These are phyloP conservation scores for Epichloe festucae DNA, from an alignment of 2,329 filamentous ascomycete genomes.

Conservation along the genomic window DNA sequence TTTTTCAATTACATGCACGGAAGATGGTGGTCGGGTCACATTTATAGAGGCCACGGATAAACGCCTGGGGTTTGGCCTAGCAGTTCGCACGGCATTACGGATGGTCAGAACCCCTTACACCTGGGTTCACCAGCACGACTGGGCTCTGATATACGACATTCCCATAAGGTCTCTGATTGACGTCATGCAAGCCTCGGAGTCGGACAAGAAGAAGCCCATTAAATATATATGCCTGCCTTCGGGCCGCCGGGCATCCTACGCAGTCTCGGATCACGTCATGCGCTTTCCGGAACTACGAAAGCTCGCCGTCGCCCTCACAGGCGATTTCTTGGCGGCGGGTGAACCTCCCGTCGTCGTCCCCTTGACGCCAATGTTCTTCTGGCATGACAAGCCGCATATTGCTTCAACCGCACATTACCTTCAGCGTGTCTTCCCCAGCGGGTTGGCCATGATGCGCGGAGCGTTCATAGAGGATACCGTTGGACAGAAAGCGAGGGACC, in stretches of 20 bases:
- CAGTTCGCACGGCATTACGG: conserved; percentile 37
- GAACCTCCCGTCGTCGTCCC: conserved; percentile 19
- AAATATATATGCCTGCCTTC: conserved; percentile 42
- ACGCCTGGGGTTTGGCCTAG: conserved; percentile 39
- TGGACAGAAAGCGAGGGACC: conserved; percentile 38
- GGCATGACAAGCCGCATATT: conserved; percentile 45
- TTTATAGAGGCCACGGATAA: conserved; percentile 35
- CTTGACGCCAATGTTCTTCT: conserved; percentile 43
- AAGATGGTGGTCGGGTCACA: conserved; percentile 21
- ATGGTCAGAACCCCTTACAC: conserved; percentile 35
- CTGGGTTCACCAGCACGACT: conserved; percentile 47
- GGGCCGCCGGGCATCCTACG: conserved; percentile 38
- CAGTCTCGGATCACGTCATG: conserved; percentile 31
- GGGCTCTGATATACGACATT: conserved; percentile 32
- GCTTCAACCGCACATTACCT: conserved; percentile 37
- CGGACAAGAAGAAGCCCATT: conserved; percentile 13
- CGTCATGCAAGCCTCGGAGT: conserved; percentile 25
- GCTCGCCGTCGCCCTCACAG: conserved; percentile 28
- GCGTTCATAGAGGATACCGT: conserved; percentile 45
- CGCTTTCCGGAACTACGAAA: conserved; percentile 27
- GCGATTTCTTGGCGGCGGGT: conserved; percentile 19
- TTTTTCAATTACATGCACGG: conserved; percentile 11
- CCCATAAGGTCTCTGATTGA: conserved; percentile 30
- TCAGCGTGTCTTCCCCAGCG: conserved; percentile 32
- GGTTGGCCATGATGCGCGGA: conserved; percentile 36